Evolutionary conservation across 805 yeast species (phyloP), one percentile per base, ranked within the genome.

Genomic region (Pichia deserticola): DNA sequence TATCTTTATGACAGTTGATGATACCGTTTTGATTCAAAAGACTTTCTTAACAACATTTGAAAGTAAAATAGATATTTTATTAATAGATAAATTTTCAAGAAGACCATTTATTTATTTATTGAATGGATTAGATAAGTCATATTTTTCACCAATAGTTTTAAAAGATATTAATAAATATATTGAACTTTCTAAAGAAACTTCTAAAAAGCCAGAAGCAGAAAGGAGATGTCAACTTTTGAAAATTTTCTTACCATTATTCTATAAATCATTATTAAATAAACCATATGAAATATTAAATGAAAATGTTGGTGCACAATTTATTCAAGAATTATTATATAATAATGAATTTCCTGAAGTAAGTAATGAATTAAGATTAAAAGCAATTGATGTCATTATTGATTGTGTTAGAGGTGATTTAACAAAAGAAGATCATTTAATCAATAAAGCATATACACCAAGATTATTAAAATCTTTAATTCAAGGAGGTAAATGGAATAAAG

Each of bases 1-100:
- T 11, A 71, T 89, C 40, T 83, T 87, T 67, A 76, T 85, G 78
- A 82, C 92, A 30, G 93, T 90, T 50, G 99, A 92, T 72, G 99
- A 92, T 73, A 90, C 98, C 2, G 93, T 86, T 48, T 73, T 88
- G 60, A 77, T 88, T 41, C 74, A 74, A 64, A 89, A 88, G 66
- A 76, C 95, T 0, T 86, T 92, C 62, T 67, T 73, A 33, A 70
- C 74, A 41, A 92, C 83, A 54, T 72, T 77, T 51, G 71, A 77
- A 32, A 79, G 75, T 34, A 60, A 64, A 13, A 69, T 85, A 60
- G 72, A 75, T 30, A 79, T 77, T 36, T 68, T 88, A 28, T 70
- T 86, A 30, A 70, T 73, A 47, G 84, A 85, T 56, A 89, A 89
- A 65, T 86, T 76, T 60, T 89, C 90, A 35, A 79, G 99, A 71